Evolutionary conservation across 192 early-diverging fungal species (phyloP).

Genomic region (Backusella liffmaniae): DNA sequence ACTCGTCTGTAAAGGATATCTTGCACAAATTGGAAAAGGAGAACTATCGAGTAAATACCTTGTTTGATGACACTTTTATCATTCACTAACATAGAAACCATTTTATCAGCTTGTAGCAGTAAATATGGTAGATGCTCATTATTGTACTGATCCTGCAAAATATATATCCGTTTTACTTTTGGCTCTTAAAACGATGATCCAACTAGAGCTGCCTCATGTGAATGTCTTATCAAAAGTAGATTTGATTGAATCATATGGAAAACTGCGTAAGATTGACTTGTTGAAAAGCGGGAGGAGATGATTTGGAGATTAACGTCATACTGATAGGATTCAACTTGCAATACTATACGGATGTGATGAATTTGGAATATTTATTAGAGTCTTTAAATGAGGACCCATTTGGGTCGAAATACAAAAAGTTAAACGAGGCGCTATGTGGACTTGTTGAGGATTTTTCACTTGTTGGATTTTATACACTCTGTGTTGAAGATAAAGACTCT

Average conservation of each 20-base stretch:
- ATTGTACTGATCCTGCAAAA: constrained; percentile 88
- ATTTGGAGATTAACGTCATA: not conserved
- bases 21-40: constrained; percentile 67
- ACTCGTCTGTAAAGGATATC: constrained; percentile 77
- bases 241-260: constrained; percentile 78
- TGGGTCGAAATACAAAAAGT: constrained; percentile 58
- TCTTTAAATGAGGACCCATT: constrained; percentile 74
- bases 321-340: constrained; percentile 80
- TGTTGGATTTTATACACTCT: constrained; percentile 90
- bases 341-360: constrained; percentile 94
- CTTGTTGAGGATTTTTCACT: constrained; percentile 90
- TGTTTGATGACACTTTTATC: not conserved
- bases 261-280: constrained; percentile 41
- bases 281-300: not conserved
- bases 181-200: constrained; percentile 90
- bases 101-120: constrained; percentile 64
- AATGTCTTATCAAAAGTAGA: constrained; percentile 98
- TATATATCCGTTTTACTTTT: constrained; percentile 91
- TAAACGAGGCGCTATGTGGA: constrained; percentile 86
- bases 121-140: constrained; percentile 89
- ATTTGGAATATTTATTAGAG: constrained; percentile 79
- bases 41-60: constrained; percentile 58
- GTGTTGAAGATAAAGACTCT: constrained; percentile 75
- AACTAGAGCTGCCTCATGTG: constrained; percentile 92
- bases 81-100: no score